Evolutionary conservation across 257 asterid genomes (phyloP), one percentile per base, ranked within the genome.

Genomic region (Nicotiana tabacum): DNA sequence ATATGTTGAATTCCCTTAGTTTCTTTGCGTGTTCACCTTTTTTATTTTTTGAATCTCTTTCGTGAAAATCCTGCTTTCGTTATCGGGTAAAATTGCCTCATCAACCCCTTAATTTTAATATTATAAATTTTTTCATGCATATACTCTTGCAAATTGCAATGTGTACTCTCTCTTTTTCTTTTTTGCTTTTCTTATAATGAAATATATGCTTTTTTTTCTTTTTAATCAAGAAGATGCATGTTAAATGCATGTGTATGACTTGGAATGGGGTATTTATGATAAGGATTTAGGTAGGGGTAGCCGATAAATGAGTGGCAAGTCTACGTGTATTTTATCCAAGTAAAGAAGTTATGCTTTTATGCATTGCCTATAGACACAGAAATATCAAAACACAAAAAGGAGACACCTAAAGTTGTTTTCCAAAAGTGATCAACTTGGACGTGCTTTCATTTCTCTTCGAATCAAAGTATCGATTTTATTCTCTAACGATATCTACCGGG

Each of bases 331-430:
- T 60, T 53, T 68, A 57, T 32, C 74, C 60, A 21, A 7, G 6
- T 21, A 56, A 29, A 24, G 74, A 77, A 68, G 82, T 43, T 70
- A 58, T 74, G 58, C 72, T 62, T 85, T 83, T 68, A 69, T 61
- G 61, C 82, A 88, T 83, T 85, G 82, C 88, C 91, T 86, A 78
- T 81, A 85, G 85, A 83, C 88, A 18, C 83, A 82, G 7, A 74
- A 74, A 74, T 48, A 51, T 51, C 80, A 76, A 76, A 48, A 76
- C 79, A 27, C 37, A 76, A 64, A 86, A 83, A 83, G 64, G 56
- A 53, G 81, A 76, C 64, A 3, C 43, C 65, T 27, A 51, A 51
- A 76, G 46, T 51, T 48, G 64, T 51, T 61, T 76, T 16, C 9
- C 30, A 51, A 51, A 76, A 29, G 62, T 76, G 39, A 2, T 4